Evolutionary conservation across 192 early-diverging fungal species (phyloP), one percentile per base, ranked within the genome.

Genomic region (Mortierella alpina): DNA sequence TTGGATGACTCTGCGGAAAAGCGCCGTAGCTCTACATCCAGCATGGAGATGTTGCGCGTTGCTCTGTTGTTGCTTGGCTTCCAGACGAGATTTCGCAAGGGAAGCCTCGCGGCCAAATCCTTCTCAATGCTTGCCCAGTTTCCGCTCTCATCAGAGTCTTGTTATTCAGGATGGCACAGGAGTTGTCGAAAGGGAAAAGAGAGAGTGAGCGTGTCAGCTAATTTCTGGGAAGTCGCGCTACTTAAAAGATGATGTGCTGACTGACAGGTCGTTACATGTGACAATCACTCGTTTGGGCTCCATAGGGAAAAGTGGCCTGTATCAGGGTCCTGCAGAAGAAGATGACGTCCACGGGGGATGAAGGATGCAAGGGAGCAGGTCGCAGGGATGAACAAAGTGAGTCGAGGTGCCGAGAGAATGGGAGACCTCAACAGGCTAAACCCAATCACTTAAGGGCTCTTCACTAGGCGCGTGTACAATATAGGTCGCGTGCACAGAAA

Each of bases 61-160:
- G 90, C 73, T 39, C 91, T 84, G 57, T 91, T 89, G 20, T 86
- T 84, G 6, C 92, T 88, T 15, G 93, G 90, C 58, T 91, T 93
- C 91, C 95, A 97, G 41, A 86, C 85, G 14, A 97, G 73, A 68
- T 95, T 94, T 47, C 91, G 87, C 39, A 97, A 85, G 4, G 95
- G 95, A 44, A 97, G 87, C n/a, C 92, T 86, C 39, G 84, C 67
- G 40, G 65, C 74, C 51, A 97, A 86, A 47, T 92, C 93, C 50
- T 88, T 83, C 15, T 87, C 86, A 18, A 96, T 86, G 23, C 84
- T 82, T 45, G 78, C 82, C 93, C 93, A 95, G 40, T 89, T 83
- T 9, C 78, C 87, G 78, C 81, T 84, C 58, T 90, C 87, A 59
- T 90, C 88, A 66, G 81, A 83, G 65, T 90, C 88, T 90, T 68